These are phyloP conservation scores for Suhomyces ambrosiae DNA, from an alignment of 1,139 yeast species.

Conservation along the genomic window DNA sequence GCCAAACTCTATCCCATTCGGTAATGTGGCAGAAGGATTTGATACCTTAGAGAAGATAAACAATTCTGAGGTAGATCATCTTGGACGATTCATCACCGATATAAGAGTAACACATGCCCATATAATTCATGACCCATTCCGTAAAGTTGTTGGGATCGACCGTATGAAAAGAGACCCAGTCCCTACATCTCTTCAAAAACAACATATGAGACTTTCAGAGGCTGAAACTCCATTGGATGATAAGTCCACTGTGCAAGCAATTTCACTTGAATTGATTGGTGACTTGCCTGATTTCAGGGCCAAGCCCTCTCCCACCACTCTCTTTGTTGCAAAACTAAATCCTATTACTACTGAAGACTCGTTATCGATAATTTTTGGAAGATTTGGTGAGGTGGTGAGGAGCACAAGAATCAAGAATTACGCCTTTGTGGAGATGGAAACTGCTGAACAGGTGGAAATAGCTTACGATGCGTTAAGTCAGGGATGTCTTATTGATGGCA, in stretches of 20 bases:
- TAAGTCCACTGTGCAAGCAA: slow-evolving; percentile 53
- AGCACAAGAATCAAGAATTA: slow-evolving; percentile 36
- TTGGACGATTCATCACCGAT: slow-evolving; percentile 45
- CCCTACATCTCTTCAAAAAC: slow-evolving; percentile 16
- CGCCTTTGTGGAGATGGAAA: slow-evolving; percentile 62
- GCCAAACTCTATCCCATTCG: slow-evolving; percentile 39
- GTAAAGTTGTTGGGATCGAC: slow-evolving; percentile 11
- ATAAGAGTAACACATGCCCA: slow-evolving; percentile 54
- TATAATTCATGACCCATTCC: slow-evolving; percentile 58
- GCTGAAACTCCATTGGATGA: slow-evolving; percentile 19
- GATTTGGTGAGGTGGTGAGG: slow-evolving; percentile 54
- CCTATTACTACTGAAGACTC: slow-evolving; percentile 61
- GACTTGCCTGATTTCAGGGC: slow-evolving; percentile 63
- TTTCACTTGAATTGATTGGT: slow-evolving; percentile 64
- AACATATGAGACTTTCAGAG: slow-evolving; percentile 14
- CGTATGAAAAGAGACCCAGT: slow-evolving; percentile 1
- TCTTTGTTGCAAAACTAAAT: slow-evolving; percentile 66
- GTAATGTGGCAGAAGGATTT: slow-evolving; percentile 55
- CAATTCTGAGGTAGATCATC: slow-evolving; percentile 37
- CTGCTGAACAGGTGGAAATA: slow-evolving; percentile 51
- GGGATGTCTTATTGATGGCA: slow-evolving; percentile 61
- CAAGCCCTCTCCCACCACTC: slow-evolving; percentile 60
- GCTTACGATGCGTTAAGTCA: slow-evolving; percentile 60
- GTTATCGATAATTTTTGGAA: slow-evolving; percentile 52
- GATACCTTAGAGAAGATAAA: slow-evolving; percentile 49